Percentiles rank a stretch among this genome's conserved stretches.
Evolutionary conservation across 495 filamentous ascomycete genomes (phyloP).

Genomic region (Tuber umbilicatum): DNA sequence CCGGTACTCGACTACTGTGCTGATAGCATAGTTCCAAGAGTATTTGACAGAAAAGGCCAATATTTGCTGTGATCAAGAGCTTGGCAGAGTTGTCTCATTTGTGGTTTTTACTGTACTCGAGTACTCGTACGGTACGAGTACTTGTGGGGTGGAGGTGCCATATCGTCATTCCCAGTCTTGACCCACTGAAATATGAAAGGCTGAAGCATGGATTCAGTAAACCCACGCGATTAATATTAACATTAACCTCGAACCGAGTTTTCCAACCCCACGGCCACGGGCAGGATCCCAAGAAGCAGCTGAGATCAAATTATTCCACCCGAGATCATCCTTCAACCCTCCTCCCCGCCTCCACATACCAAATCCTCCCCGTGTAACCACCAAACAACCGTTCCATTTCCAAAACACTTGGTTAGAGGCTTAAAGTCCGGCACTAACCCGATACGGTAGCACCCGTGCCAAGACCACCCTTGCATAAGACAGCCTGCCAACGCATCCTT

Average conservation of each 20-base stretch:
- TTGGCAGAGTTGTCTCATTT: neutral
- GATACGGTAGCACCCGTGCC: neutral
- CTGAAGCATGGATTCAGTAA: neutral
- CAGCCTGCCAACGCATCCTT: neutral
- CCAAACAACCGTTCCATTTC: neutral
- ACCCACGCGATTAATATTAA: neutral
- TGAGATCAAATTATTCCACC: neutral
- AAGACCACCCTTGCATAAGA: conserved; percentile 3
- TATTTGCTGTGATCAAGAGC: neutral
- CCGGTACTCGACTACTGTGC: too few species aligned
- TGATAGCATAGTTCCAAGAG: neutral
- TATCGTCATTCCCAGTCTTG: neutral
- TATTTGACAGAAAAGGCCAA: neutral
- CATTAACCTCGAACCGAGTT: neutral
- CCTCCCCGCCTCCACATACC: neutral
- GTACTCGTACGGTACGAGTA: too few species aligned
- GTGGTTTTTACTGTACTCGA: neutral
- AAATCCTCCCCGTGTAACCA: neutral
- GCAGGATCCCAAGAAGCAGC: neutral
- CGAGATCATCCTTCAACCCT: neutral
- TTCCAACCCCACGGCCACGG: neutral
- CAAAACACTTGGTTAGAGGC: neutral
- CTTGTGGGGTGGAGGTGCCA: neutral
- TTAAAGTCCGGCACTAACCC: neutral
- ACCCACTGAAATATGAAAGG: neutral